These are phyloP conservation scores for Cyberlindnera amylophila DNA, from an alignment of 805 yeast species.

Conservation along the genomic window DNA sequence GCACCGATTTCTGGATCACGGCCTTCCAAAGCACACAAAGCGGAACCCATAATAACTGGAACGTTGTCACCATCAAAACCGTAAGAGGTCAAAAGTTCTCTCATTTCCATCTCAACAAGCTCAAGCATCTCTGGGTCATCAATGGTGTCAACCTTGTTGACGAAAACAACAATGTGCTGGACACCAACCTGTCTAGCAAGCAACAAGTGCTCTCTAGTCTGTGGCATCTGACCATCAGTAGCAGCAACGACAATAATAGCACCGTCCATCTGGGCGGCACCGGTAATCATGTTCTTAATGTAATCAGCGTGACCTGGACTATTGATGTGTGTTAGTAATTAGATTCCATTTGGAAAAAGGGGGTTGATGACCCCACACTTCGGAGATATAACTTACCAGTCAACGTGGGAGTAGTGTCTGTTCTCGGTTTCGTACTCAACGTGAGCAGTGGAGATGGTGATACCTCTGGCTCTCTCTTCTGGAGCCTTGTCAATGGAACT, in stretches of 20 bases:
- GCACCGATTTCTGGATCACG: constrained; percentile 88
- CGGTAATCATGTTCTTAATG: constrained; percentile 98
- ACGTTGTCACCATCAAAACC: constrained; percentile 98
- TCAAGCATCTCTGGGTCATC: constrained; percentile 99
- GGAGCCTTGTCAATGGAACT: constrained; percentile 95
- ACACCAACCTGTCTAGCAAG: constrained; percentile 99
- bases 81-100: constrained; percentile 85
- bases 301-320: constrained; percentile 98
- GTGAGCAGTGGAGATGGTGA: constrained; percentile 96
- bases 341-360: background rate
- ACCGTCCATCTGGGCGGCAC: constrained; percentile 99
- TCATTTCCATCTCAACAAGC: constrained; percentile 99
- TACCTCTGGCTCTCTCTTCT: constrained; percentile 99
- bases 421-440: constrained; percentile 94
- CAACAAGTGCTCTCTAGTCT: constrained; percentile 97
- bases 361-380: background rate
- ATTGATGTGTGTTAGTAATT: background rate
- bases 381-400: constrained; percentile 35
- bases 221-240: constrained; percentile 99
- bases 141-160: constrained; percentile 95
- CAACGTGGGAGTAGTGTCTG: constrained; percentile 97
- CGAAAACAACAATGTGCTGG: constrained; percentile 93
- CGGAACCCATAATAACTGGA: constrained; percentile 98
- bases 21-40: constrained; percentile 91
- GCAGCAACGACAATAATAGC: constrained; percentile 99